Percentiles rank a stretch among this genome's conserved stretches.
These are phyloP conservation scores for Dacryopinax spathularia DNA, from an alignment of 768 basidiomycete genomes.

Conservation along the genomic window DNA sequence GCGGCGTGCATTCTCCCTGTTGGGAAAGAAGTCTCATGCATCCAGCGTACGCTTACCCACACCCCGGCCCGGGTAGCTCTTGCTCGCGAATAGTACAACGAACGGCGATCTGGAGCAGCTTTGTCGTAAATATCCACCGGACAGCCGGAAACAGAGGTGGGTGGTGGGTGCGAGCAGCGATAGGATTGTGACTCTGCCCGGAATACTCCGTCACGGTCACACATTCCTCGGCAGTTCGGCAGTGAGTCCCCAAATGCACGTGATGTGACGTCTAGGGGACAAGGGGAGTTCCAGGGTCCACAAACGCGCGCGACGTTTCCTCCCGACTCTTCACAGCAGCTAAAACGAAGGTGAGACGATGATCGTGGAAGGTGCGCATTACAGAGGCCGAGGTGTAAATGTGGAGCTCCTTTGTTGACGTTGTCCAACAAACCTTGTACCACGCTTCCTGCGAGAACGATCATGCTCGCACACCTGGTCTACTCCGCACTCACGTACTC, in stretches of 20 bases:
- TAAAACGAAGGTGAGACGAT: neutral
- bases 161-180: neutral
- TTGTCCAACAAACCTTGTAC: too few relatives aligned
- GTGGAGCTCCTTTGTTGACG: neutral
- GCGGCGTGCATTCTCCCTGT: too few relatives aligned
- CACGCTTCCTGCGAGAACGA: neutral
- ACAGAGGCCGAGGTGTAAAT: neutral
- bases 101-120: neutral
- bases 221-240: neutral
- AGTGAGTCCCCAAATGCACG: neutral
- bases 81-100: too few relatives aligned
- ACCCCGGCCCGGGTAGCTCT: too few relatives aligned
- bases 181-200: neutral
- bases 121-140: too few relatives aligned
- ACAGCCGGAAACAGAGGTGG: too few relatives aligned
- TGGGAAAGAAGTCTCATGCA: too few relatives aligned
- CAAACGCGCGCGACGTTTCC: too few relatives aligned
- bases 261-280: neutral
- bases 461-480: neutral
- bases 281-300: neutral
- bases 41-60: too few relatives aligned
- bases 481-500: neutral
- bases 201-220: neutral
- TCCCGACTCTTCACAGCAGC: conserved; percentile 1
- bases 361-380: neutral